These are phyloP conservation scores for Blastocystis sp. DNA, from an alignment of 352 stramenopile genomes.

Conservation along the genomic window DNA sequence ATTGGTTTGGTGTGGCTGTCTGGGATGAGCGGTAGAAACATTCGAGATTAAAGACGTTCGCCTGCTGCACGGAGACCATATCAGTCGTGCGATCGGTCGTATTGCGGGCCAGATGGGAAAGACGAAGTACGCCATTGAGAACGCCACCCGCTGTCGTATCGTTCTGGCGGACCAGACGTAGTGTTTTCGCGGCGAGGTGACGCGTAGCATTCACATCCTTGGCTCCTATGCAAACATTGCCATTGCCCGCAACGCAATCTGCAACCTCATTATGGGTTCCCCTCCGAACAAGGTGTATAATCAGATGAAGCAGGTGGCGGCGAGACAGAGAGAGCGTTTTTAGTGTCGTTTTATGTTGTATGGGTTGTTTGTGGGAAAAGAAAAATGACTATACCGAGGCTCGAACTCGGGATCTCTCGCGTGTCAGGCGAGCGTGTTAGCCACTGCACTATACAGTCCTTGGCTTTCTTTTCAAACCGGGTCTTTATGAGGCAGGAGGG, in stretches of 20 bases:
- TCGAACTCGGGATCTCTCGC: too few relatives aligned
- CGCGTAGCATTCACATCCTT: slow-evolving; percentile 89
- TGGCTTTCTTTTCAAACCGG: too few relatives aligned
- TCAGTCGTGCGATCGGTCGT: slow-evolving; percentile 94
- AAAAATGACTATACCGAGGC: not conserved
- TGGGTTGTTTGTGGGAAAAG: not conserved
- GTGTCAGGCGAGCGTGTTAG: too few relatives aligned
- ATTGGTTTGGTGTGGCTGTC: slow-evolving; percentile 70
- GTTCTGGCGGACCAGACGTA: slow-evolving; percentile 91
- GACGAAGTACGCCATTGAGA: slow-evolving; percentile 97
- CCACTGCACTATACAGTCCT: too few relatives aligned
- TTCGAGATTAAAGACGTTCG: slow-evolving; percentile 86
- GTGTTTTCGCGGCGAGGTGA: not conserved
- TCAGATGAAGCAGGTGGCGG: slow-evolving; percentile 97
- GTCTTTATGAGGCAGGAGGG: not conserved
- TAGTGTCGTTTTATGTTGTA: slow-evolving; percentile 71
- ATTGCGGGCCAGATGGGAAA: slow-evolving; percentile 92
- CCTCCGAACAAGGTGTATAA: slow-evolving; percentile 99
- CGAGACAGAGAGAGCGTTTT: slow-evolving; percentile 93
- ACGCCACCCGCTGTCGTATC: slow-evolving; percentile 96
- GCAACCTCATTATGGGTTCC: slow-evolving; percentile 83
- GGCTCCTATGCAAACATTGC: slow-evolving; percentile 97
- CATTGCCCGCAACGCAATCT: slow-evolving; percentile 86
- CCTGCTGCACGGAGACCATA: slow-evolving; percentile 94
- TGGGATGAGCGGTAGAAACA: slow-evolving; percentile 78